A percentile compares a stretch with the other conserved stretches of the same genome.
These are phyloP conservation scores for Penicillium hesseltinei DNA, from an alignment of 2,329 filamentous ascomycete genomes.

Conservation along the genomic window DNA sequence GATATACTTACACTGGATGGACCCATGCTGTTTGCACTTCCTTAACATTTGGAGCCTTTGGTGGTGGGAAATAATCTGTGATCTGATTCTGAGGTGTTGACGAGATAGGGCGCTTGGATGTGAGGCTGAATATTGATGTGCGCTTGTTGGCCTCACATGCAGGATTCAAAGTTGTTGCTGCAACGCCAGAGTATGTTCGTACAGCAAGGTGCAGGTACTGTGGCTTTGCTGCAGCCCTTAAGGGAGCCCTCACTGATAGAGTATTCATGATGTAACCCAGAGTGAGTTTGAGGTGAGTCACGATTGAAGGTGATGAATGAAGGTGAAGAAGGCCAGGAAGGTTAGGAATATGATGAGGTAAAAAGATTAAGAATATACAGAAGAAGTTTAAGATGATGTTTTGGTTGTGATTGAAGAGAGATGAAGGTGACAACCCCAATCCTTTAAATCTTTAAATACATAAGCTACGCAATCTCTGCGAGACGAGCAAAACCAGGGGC, in stretches of 20 bases:
- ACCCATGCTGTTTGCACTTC: conserved; percentile 66
- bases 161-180: conserved; percentile 19
- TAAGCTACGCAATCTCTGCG: background rate
- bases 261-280: conserved; percentile 28
- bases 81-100: conserved; percentile 37
- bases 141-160: conserved; percentile 17
- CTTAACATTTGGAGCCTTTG: conserved; percentile 60
- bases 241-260: conserved; percentile 26
- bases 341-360: background rate
- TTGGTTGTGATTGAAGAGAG: background rate
- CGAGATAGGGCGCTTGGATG: conserved; percentile 37
- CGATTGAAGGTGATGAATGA: background rate
- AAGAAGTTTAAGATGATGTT: background rate
- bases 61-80: conserved; percentile 58
- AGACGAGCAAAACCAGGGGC: background rate
- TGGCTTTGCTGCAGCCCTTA: conserved; percentile 29
- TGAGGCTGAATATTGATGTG: background rate
- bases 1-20: conserved; percentile 54
- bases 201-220: conserved; percentile 26
- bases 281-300: background rate
- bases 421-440: background rate
- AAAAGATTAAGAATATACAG: background rate
- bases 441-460: background rate
- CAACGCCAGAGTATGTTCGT: conserved; percentile 27
- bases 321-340: background rate